phyloP scores from a whole-genome alignment of 2,329 filamentous ascomycete genomes.

The Aspergillus novofumigatus region DNA sequence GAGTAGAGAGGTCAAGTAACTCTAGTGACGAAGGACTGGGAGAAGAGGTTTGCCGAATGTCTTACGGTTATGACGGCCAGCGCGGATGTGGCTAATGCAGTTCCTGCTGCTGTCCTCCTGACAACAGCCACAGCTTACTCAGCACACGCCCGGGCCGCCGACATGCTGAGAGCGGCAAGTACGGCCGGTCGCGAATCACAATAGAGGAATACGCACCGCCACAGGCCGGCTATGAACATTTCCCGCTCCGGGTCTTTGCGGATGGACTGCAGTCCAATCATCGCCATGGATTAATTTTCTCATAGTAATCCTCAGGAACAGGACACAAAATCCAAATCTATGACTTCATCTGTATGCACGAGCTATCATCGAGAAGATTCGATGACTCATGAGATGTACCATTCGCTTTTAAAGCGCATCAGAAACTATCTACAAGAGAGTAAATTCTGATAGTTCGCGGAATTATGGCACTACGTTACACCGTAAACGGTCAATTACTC shows the following conservation, averaged over 20 bases:
- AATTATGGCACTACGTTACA: not conserved
- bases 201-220: conserved; percentile 15
- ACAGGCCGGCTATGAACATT: conserved; percentile 20
- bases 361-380: not conserved
- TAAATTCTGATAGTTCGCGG: not conserved
- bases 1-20: conserved; percentile 1
- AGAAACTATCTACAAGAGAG: not conserved
- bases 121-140: conserved; percentile 14
- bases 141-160: conserved; percentile 3
- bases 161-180: conserved; percentile 2
- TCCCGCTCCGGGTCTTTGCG: conserved; percentile 18
- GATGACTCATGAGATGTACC: not conserved
- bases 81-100: conserved; percentile 14
- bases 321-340: not conserved
- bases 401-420: not conserved
- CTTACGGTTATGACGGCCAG: conserved; percentile 25
- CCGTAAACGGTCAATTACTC: not conserved
- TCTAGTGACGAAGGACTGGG: not conserved
- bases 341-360: not conserved
- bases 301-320: not conserved
- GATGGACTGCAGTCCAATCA: conserved; percentile 10
- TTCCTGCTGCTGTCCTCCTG: not conserved
- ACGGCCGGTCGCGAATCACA: not conserved
- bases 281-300: not conserved
- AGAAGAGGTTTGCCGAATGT: conserved; percentile 13